These are phyloP conservation scores for Lophium mytilinum DNA, from an alignment of 495 filamentous ascomycete species.

Conservation along the genomic window DNA sequence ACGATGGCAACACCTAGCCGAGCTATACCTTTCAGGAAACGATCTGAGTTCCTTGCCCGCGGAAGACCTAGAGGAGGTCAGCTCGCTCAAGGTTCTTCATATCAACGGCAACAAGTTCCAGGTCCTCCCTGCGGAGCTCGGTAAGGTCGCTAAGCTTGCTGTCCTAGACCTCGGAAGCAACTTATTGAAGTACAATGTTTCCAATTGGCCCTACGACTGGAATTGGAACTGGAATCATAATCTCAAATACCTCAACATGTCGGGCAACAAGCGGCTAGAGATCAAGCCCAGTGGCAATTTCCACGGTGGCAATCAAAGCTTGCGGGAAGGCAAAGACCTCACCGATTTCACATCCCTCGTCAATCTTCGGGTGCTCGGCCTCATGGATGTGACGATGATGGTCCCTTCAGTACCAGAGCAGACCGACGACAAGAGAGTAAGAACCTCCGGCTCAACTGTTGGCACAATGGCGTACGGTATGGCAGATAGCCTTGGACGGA, in stretches of 20 bases:
- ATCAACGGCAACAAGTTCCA: slow-evolving; percentile 98
- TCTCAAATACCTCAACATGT: slow-evolving; percentile 90
- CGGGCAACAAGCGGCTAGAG: slow-evolving; percentile 92
- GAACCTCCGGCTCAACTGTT: slow-evolving; percentile 87
- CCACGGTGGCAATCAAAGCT: slow-evolving; percentile 41
- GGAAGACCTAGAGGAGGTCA: slow-evolving; percentile 86
- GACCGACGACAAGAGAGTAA: slow-evolving; percentile 87
- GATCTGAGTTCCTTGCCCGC: slow-evolving; percentile 84
- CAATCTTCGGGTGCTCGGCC: slow-evolving; percentile 80
- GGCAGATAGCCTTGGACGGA: slow-evolving; percentile 90
- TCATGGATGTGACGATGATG: slow-evolving; percentile 97
- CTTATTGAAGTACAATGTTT: slow-evolving; percentile 96
- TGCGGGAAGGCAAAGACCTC: slow-evolving; percentile 52
- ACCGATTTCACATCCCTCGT: slow-evolving; percentile 83
- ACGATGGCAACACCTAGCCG: slow-evolving; percentile 77
- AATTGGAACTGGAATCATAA: slow-evolving; percentile 99
- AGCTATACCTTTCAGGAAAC: slow-evolving; percentile 93
- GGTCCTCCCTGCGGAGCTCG: slow-evolving; percentile 89
- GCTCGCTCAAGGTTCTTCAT: slow-evolving; percentile 77
- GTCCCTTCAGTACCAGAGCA: slow-evolving; percentile 90
- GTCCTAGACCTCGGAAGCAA: slow-evolving; percentile 95
- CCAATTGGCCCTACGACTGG: slow-evolving; percentile 99
- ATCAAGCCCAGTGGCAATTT: slow-evolving; percentile 75
- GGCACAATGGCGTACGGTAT: slow-evolving; percentile 89
- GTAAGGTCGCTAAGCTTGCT: slow-evolving; percentile 81